Evolutionary conservation across 139 green algal genomes (phyloP).

Genomic region (Picochlorum costavermella): DNA sequence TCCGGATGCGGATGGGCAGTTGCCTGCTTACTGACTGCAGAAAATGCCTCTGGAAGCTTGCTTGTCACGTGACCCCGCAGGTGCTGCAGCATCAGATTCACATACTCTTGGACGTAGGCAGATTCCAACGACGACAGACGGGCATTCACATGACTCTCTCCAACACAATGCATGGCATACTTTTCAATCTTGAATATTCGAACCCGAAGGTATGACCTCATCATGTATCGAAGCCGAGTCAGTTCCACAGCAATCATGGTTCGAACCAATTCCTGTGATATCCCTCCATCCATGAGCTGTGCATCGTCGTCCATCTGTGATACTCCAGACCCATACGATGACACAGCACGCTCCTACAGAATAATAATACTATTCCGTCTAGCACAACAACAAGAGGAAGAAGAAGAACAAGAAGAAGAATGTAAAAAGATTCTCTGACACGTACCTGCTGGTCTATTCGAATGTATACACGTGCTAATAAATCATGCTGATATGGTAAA

Average conservation of each 20-base stretch:
- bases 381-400: too few relatives aligned
- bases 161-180: constrained; percentile 36
- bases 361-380: too few relatives aligned
- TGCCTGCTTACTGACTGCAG: constrained; percentile 30
- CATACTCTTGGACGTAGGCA: constrained; percentile 27
- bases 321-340: not conserved
- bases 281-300: not conserved
- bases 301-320: not conserved
- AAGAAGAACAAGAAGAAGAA: too few relatives aligned
- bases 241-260: constrained; percentile 30
- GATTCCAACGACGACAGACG: constrained; percentile 28
- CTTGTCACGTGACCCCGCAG: constrained; percentile 27
- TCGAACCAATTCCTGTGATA: constrained; percentile 18
- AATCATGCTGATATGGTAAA: constrained; percentile 31
- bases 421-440: too few relatives aligned
- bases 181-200: constrained; percentile 39
- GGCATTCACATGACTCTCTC: constrained; percentile 18
- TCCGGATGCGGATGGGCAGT: constrained; percentile 25
- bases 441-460: constrained; percentile 35
- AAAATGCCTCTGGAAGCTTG: constrained; percentile 34
- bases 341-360: not conserved
- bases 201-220: constrained; percentile 33
- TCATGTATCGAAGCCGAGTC: constrained; percentile 29
- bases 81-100: constrained; percentile 26
- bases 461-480: constrained; percentile 25